Evolutionary conservation across 2,329 filamentous ascomycete genomes (phyloP).

Genomic region (Cladosporium cucumerinum): DNA sequence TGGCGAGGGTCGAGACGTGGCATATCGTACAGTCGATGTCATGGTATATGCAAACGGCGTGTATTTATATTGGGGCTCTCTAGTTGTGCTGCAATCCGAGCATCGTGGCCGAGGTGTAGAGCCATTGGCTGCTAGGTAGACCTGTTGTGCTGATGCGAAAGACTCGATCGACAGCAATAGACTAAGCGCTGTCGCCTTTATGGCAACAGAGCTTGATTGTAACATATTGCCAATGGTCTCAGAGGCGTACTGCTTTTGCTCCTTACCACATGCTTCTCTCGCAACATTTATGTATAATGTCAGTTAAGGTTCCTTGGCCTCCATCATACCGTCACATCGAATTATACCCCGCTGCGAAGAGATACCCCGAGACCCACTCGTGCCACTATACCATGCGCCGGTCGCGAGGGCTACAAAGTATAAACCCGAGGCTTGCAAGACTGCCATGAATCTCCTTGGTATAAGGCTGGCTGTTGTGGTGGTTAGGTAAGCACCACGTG

Average conservation of each 20-base stretch:
- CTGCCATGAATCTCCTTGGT: neutral
- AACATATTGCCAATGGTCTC: neutral
- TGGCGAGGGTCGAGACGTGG: conserved; percentile 35
- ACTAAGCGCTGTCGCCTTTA: neutral
- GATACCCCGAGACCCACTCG: conserved; percentile 3
- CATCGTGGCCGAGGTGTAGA: conserved; percentile 32
- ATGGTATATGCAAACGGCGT: conserved; percentile 38
- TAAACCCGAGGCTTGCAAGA: neutral
- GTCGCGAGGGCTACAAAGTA: neutral
- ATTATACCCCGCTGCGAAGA: neutral
- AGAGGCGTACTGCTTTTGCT: neutral
- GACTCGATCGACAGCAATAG: neutral
- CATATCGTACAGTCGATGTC: conserved; percentile 39
- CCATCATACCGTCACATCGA: conserved; percentile 2
- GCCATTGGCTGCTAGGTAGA: conserved; percentile 35
- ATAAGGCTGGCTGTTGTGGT: neutral
- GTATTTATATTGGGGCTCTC: conserved; percentile 29
- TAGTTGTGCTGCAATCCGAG: conserved; percentile 21
- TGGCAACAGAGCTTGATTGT: neutral
- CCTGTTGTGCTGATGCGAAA: conserved; percentile 29
- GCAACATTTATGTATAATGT: neutral
- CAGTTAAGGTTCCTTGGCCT: conserved; percentile 3
- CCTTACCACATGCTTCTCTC: neutral
- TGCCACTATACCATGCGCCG: conserved; percentile 1
- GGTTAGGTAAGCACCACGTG: neutral